Conservation (phyloP, 2,329 filamentous ascomycete species). For the Grosmannia penicillata region DNA sequence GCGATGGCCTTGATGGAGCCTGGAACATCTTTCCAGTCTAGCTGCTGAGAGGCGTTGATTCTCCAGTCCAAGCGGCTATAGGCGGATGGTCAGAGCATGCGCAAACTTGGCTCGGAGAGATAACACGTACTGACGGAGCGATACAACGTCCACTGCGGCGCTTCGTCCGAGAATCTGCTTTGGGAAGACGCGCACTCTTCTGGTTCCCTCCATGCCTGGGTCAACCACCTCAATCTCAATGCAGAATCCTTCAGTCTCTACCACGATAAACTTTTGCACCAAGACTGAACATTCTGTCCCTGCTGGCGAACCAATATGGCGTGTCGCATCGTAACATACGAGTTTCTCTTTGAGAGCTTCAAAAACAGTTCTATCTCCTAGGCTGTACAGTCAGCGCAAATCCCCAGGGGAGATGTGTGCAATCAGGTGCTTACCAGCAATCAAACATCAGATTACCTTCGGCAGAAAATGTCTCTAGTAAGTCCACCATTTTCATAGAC, state of each 20-base stretch:
- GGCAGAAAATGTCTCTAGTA: too few relatives aligned
- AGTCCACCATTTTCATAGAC: too few relatives aligned
- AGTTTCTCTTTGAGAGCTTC: too few relatives aligned
- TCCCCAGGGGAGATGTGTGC: too few relatives aligned
- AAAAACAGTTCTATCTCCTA: too few relatives aligned
- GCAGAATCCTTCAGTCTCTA: slow-evolving; percentile 9
- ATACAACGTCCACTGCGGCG: slow-evolving; percentile 15
- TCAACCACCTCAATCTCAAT: slow-evolving; percentile 11
- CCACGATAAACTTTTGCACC: slow-evolving; percentile 7
- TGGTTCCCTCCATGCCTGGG: too few relatives aligned
- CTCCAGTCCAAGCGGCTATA: slow-evolving; percentile 23
- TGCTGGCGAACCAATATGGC: too few relatives aligned
- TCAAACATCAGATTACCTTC: too few relatives aligned
- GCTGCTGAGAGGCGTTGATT: slow-evolving; percentile 16
- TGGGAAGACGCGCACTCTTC: slow-evolving; percentile 8
- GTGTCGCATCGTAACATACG: too few relatives aligned
- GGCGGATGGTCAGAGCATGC: slow-evolving; percentile 7
- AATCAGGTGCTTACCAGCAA: too few relatives aligned
- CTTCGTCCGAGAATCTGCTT: slow-evolving; percentile 1
- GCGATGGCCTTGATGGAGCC: slow-evolving; percentile 13
- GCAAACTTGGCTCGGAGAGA: background rate
- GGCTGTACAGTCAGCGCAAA: too few relatives aligned
- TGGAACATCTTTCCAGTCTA: slow-evolving; percentile 9
- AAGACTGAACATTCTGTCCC: too few relatives aligned
- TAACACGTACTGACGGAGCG: slow-evolving; percentile 20